Conservation (phyloP, 768 basidiomycete species). For the Kwoniella newhampshirensis region DNA sequence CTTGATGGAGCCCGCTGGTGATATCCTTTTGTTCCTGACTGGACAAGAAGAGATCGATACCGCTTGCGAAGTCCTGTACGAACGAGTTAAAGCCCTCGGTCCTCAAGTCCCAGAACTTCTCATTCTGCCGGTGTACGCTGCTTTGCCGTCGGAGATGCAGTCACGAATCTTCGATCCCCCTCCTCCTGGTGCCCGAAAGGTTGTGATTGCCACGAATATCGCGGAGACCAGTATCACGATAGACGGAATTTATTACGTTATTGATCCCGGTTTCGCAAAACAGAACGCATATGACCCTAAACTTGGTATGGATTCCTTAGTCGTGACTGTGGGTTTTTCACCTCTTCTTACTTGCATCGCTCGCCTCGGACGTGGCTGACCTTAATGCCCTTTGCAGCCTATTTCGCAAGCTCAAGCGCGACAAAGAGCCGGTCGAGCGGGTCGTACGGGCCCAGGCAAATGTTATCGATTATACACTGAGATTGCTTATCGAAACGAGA, state of each 20-base stretch:
- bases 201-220: constrained; percentile 98
- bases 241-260: constrained; percentile 97
- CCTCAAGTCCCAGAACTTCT: constrained; percentile 97
- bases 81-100: constrained; percentile 97
- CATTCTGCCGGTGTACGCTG: constrained; percentile 96
- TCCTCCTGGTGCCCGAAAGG: constrained; percentile 96
- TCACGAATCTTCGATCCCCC: constrained; percentile 97
- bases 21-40: constrained; percentile 93
- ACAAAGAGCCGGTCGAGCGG: constrained; percentile 92
- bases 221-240: constrained; percentile 98
- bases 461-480: constrained; percentile 98
- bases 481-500: constrained; percentile 96
- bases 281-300: constrained; percentile 98
- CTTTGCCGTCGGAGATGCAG: constrained; percentile 95
- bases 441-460: constrained; percentile 96
- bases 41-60: constrained; percentile 99
- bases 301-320: constrained; percentile 96
- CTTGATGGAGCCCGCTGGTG: constrained; percentile 94
- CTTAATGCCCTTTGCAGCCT: constrained; percentile 61
- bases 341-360: too few relatives aligned
- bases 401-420: constrained; percentile 98
- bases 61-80: constrained; percentile 91
- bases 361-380: constrained; percentile 7
- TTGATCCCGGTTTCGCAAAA: constrained; percentile 97
- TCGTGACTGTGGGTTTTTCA: constrained; percentile 67